Evolutionary conservation across 768 basidiomycete species (phyloP).

Genomic region (Neoboletus magnificus): DNA sequence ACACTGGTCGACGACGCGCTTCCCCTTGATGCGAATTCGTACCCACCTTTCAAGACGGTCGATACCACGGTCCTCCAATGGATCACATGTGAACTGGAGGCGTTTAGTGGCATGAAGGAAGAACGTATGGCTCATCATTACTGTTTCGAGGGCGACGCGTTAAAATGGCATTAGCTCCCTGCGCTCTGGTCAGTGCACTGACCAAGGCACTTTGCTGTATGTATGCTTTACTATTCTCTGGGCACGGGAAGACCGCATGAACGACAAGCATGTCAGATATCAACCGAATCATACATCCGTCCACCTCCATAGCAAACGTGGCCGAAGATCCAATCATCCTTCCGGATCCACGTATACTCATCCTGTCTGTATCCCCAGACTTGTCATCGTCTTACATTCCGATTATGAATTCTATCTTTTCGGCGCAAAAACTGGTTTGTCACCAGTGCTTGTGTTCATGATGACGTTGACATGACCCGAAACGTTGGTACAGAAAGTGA

Average conservation of each 20-base stretch:
- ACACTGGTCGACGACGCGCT: constrained; percentile 34
- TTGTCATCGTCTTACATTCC: constrained; percentile 90
- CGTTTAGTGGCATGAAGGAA: constrained; percentile 45
- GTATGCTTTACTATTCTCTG: constrained; percentile 11
- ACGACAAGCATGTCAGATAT: constrained; percentile 47
- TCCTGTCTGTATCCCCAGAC: constrained; percentile 92
- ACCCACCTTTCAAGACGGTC: constrained; percentile 77
- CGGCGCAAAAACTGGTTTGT: constrained; percentile 91
- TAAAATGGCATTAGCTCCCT: constrained; percentile 42
- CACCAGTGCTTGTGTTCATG: not conserved
- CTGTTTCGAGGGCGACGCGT: not conserved
- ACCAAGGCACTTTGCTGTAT: constrained; percentile 91
- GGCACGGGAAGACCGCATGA: not conserved
- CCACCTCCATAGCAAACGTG: constrained; percentile 26
- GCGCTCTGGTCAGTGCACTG: constrained; percentile 81
- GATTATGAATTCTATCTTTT: constrained; percentile 99
- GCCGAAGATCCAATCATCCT: constrained; percentile 33
- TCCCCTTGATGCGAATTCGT: constrained; percentile 70
- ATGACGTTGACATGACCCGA: constrained; percentile 25
- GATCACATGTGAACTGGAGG: constrained; percentile 61
- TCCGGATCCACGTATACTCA: constrained; percentile 57
- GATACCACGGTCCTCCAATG: constrained; percentile 62
- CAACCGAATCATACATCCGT: constrained; percentile 49
- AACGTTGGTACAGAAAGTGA: constrained; percentile 67
- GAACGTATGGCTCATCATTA: constrained; percentile 33